Conservation (phyloP, 768 basidiomycete species). For the Lentinula raphanica region DNA sequence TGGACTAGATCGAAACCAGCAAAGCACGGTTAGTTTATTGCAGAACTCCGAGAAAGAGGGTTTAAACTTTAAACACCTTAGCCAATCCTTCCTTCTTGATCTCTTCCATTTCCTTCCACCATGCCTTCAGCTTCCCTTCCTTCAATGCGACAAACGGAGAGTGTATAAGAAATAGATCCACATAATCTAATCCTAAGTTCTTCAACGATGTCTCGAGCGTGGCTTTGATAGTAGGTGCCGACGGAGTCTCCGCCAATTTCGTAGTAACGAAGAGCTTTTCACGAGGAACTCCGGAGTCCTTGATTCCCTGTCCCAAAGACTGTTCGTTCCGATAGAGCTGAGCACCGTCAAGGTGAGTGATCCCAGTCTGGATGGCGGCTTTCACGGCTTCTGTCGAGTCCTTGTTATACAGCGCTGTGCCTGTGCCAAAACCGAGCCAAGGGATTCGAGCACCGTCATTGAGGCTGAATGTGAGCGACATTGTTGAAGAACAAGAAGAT, state of each 20-base stretch:
- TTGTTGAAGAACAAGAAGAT: slow-evolving; percentile 17
- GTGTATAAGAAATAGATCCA: slow-evolving; percentile 39
- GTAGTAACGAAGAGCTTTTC: slow-evolving; percentile 39
- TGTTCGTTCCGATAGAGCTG: slow-evolving; percentile 10
- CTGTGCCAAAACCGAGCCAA: slow-evolving; percentile 60
- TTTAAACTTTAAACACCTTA: slow-evolving; percentile 7
- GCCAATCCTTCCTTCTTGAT: slow-evolving; percentile 34
- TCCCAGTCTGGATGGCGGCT: slow-evolving; percentile 47
- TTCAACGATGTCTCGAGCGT: slow-evolving; percentile 23
- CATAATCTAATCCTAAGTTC: slow-evolving; percentile 26
- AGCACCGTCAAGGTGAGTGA: slow-evolving; percentile 48
- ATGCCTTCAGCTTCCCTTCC: slow-evolving; percentile 22
- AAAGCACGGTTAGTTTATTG: background rate
- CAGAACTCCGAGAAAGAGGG: background rate
- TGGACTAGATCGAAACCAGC: slow-evolving; percentile 14
- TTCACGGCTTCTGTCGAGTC: slow-evolving; percentile 37
- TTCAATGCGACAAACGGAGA: slow-evolving; percentile 15
- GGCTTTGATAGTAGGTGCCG: slow-evolving; percentile 27
- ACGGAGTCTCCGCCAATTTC: slow-evolving; percentile 27
- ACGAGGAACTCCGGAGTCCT: slow-evolving; percentile 27
- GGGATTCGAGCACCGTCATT: slow-evolving; percentile 53
- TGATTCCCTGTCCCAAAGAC: slow-evolving; percentile 11
- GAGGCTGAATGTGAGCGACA: slow-evolving; percentile 31
- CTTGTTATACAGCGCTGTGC: slow-evolving; percentile 43
- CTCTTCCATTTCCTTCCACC: slow-evolving; percentile 40